phyloP scores from a whole-genome alignment of 2,329 filamentous ascomycete genomes.

The Phyllosticta citribraziliensis region DNA sequence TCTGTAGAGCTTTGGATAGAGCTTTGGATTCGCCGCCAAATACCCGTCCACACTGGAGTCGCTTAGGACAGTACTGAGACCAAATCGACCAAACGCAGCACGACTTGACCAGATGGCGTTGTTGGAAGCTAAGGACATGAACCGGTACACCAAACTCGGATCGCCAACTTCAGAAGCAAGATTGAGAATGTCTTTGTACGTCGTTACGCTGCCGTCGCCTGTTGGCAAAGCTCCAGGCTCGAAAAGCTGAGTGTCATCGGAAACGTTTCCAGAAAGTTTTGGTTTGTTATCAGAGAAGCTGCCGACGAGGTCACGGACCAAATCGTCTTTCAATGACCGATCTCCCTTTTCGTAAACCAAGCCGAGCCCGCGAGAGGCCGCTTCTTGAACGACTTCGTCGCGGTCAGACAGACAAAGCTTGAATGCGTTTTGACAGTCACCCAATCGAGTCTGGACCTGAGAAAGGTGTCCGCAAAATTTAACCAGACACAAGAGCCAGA shows the following conservation, averaged over 20 bases:
- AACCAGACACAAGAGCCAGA: constrained; percentile 87
- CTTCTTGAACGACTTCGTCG: constrained; percentile 93
- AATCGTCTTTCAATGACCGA: constrained; percentile 63
- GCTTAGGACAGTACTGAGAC: constrained; percentile 81
- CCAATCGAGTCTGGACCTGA: constrained; percentile 62
- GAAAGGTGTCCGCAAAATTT: constrained; percentile 78
- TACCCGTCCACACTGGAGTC: constrained; percentile 63
- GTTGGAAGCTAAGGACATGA: constrained; percentile 94
- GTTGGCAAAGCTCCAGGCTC: constrained; percentile 85
- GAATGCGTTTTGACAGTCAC: constrained; percentile 77
- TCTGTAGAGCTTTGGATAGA: constrained; percentile 89
- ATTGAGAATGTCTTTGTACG: constrained; percentile 94
- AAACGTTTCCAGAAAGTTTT: constrained; percentile 65
- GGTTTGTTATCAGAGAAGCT: constrained; percentile 71
- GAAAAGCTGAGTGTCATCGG: constrained; percentile 85
- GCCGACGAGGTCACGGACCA: constrained; percentile 79
- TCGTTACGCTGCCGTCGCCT: constrained; percentile 82
- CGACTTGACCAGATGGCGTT: constrained; percentile 97
- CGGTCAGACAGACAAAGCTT: constrained; percentile 77
- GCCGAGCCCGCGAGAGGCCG: constrained; percentile 81
- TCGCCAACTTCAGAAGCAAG: constrained; percentile 95
- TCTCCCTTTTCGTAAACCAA: constrained; percentile 92
- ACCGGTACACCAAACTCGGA: constrained; percentile 91
- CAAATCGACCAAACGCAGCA: constrained; percentile 89
- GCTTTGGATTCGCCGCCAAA: constrained; percentile 73